A percentile compares a stretch with the other conserved stretches of the same genome.
Evolutionary conservation across 2,329 filamentous ascomycete species (phyloP).

Genomic region (Ophiostoma angusticollis): DNA sequence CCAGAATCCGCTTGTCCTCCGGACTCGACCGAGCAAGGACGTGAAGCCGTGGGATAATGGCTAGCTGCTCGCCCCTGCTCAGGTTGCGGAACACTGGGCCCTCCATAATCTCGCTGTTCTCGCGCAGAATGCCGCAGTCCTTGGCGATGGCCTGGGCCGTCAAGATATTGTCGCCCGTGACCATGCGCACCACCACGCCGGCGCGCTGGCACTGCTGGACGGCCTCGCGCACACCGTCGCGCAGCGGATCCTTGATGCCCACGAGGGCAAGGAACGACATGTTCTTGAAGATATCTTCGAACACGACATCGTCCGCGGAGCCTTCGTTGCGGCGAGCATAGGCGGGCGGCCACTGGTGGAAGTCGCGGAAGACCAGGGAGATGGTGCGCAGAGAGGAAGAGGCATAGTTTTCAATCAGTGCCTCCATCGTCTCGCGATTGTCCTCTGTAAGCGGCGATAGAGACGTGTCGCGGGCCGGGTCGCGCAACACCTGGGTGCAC

Average conservation of each 20-base stretch:
- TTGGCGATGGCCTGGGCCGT: slow-evolving; percentile 68
- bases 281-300: slow-evolving; percentile 53
- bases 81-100: slow-evolving; percentile 67
- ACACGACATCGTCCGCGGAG: slow-evolving; percentile 47
- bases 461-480: slow-evolving; percentile 33
- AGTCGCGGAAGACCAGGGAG: slow-evolving; percentile 71
- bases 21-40: slow-evolving; percentile 64
- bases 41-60: slow-evolving; percentile 55
- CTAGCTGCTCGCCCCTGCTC: slow-evolving; percentile 49
- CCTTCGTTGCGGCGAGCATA: slow-evolving; percentile 40
- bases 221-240: slow-evolving; percentile 60
- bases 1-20: slow-evolving; percentile 63
- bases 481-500: slow-evolving; percentile 37
- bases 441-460: slow-evolving; percentile 34
- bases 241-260: slow-evolving; percentile 71
- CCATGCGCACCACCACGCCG: slow-evolving; percentile 72
- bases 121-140: slow-evolving; percentile 63
- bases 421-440: slow-evolving; percentile 44
- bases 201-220: slow-evolving; percentile 61
- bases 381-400: slow-evolving; percentile 73
- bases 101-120: slow-evolving; percentile 60
- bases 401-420: slow-evolving; percentile 66
- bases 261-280: slow-evolving; percentile 60
- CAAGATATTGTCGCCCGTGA: slow-evolving; percentile 70
- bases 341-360: slow-evolving; percentile 69